Evolutionary conservation across 768 basidiomycete species (phyloP).

Genomic region (Boletus huronensis): DNA sequence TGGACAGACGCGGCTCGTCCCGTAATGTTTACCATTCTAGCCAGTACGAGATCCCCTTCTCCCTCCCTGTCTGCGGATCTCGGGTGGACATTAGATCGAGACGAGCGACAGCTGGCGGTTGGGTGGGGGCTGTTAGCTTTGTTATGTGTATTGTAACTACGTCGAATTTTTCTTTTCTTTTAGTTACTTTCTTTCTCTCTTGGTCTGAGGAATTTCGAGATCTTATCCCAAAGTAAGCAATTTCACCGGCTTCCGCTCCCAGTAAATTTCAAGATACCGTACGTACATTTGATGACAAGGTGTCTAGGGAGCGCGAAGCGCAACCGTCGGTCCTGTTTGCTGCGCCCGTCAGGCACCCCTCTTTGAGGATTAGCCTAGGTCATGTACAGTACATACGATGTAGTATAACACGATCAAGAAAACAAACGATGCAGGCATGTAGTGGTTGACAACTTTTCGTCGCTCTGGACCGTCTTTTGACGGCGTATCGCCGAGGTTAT

Average conservation of each 20-base stretch:
- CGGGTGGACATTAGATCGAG: not conserved
- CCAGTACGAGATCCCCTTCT: not conserved
- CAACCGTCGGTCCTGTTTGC: no score
- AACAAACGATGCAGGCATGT: not conserved
- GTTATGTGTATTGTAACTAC: slow-evolving; percentile 5
- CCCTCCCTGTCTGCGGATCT: not conserved
- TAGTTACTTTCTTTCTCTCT: no score
- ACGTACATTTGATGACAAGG: no score
- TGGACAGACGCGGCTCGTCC: slow-evolving; percentile 28
- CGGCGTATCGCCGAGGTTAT: not conserved
- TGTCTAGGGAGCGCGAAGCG: no score
- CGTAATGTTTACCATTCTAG: not conserved
- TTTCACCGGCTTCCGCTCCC: not conserved
- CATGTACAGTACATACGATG: not conserved
- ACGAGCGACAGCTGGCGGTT: not conserved
- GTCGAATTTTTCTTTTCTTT: not conserved
- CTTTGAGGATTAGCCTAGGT: no score
- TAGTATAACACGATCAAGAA: not conserved
- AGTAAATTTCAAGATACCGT: not conserved
- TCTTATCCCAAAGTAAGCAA: not conserved
- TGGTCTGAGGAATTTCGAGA: not conserved
- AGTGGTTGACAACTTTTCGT: not conserved
- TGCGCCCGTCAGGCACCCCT: no score
- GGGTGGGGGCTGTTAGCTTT: not conserved
- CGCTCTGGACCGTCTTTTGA: not conserved